These are phyloP conservation scores for Cytospora chrysosperma DNA, from an alignment of 2,329 filamentous ascomycete genomes.

Conservation along the genomic window DNA sequence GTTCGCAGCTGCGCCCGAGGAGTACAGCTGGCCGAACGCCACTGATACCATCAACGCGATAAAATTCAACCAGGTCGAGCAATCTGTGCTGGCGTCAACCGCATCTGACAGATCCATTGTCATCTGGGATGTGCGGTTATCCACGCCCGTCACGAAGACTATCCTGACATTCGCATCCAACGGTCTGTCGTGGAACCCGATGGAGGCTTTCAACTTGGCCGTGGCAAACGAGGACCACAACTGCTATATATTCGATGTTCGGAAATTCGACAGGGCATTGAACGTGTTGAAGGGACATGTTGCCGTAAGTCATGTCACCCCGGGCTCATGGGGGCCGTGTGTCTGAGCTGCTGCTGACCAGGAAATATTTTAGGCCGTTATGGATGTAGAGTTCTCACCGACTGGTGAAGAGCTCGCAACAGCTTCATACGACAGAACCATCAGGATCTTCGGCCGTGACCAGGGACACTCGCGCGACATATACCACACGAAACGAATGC, in stretches of 20 bases:
- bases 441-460: slow-evolving; percentile 80
- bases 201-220: slow-evolving; percentile 83
- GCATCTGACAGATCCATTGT: slow-evolving; percentile 84
- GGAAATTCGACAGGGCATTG: slow-evolving; percentile 81
- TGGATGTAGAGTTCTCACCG: slow-evolving; percentile 94
- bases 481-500: slow-evolving; percentile 98
- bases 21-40: slow-evolving; percentile 81
- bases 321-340: not conserved
- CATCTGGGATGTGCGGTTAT: slow-evolving; percentile 83
- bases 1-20: slow-evolving; percentile 77
- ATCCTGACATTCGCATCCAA: slow-evolving; percentile 82
- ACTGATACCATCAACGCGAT: slow-evolving; percentile 88
- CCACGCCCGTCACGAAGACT: slow-evolving; percentile 76
- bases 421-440: slow-evolving; percentile 83
- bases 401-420: slow-evolving; percentile 92
- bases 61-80: slow-evolving; percentile 91
- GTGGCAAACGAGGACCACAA: slow-evolving; percentile 95
- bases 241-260: slow-evolving; percentile 85
- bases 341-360: not conserved
- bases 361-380: slow-evolving; percentile 61
- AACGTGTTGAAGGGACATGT: slow-evolving; percentile 92
- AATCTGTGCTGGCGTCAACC: slow-evolving; percentile 81
- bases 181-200: slow-evolving; percentile 87
- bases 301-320: slow-evolving; percentile 32
- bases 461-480: slow-evolving; percentile 85